Percentiles rank a stretch among this genome's conserved stretches.
Conservation (phyloP, 805 yeast genomes). For the Cyberlindnera suaveolens region DNA sequence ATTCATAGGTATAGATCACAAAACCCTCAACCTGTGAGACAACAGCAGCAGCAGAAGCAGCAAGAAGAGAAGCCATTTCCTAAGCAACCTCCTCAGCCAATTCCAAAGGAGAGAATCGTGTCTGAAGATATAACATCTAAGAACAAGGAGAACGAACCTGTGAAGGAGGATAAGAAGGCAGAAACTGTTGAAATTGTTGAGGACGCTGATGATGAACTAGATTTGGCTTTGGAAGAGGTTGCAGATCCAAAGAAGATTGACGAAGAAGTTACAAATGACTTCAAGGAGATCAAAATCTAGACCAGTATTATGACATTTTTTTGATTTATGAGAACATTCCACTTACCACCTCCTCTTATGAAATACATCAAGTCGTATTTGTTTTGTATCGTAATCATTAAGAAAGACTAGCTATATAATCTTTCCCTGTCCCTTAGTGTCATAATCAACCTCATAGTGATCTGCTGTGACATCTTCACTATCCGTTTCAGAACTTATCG, state of each 20-base stretch:
- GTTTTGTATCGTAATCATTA: too few species aligned
- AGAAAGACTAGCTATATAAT: too few species aligned
- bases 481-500: too few species aligned
- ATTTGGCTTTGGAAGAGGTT: slow-evolving; percentile 3
- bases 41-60: slow-evolving; percentile 2
- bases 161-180: neutral
- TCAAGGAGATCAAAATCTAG: slow-evolving; percentile 19
- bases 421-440: too few species aligned
- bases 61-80: slow-evolving; percentile 1
- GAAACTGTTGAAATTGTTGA: neutral
- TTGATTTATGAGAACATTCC: neutral
- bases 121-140: slow-evolving; percentile 18
- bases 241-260: neutral
- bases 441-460: too few species aligned
- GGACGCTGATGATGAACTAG: slow-evolving; percentile 1
- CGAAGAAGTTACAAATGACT: slow-evolving; percentile 8
- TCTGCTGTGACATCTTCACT: too few species aligned
- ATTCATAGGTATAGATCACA: slow-evolving; percentile 16
- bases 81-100: slow-evolving; percentile 3
- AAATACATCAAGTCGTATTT: too few species aligned
- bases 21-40: slow-evolving; percentile 5
- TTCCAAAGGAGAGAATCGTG: slow-evolving; percentile 12
- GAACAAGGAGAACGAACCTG: slow-evolving; percentile 8
- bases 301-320: neutral
- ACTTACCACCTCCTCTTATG: neutral